Evolutionary conservation across 805 yeast species (phyloP).

Genomic region (Barnettozyma salicaria): DNA sequence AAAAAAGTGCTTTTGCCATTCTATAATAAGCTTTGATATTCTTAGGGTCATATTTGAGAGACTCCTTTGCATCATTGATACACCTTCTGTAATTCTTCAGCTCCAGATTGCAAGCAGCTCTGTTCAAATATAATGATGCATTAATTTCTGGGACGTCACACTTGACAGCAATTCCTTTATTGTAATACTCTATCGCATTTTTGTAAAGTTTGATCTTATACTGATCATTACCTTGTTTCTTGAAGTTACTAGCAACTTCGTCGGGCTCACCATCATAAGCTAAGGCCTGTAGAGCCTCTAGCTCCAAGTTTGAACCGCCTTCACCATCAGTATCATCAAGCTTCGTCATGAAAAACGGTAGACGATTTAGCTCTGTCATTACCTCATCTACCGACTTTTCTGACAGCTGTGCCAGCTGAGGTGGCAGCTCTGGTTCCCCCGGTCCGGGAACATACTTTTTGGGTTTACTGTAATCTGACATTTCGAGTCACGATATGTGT

Average conservation of each 20-base stretch:
- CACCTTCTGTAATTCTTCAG: slow-evolving; percentile 79
- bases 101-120: slow-evolving; percentile 90
- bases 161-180: slow-evolving; percentile 69
- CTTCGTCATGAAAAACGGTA: slow-evolving; percentile 93
- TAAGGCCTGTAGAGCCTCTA: slow-evolving; percentile 86
- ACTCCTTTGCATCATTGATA: slow-evolving; percentile 77
- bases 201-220: slow-evolving; percentile 65
- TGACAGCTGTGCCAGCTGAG: slow-evolving; percentile 61
- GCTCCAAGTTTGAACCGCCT: slow-evolving; percentile 64
- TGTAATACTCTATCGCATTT: slow-evolving; percentile 73
- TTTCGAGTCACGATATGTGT: background rate
- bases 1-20: slow-evolving; percentile 73
- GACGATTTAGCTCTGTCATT: slow-evolving; percentile 65
- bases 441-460: slow-evolving; percentile 41
- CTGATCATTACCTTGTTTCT: slow-evolving; percentile 88
- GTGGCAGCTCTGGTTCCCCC: slow-evolving; percentile 71
- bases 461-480: slow-evolving; percentile 25
- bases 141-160: slow-evolving; percentile 51
- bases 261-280: slow-evolving; percentile 95
- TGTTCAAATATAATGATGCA: slow-evolving; percentile 63
- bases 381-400: slow-evolving; percentile 71
- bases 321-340: slow-evolving; percentile 71
- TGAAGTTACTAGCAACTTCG: slow-evolving; percentile 85
- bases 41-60: slow-evolving; percentile 56
- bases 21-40: slow-evolving; percentile 83